phyloP scores from a whole-genome alignment of 306 rosid genomes.

The Vigna unguiculata region DNA sequence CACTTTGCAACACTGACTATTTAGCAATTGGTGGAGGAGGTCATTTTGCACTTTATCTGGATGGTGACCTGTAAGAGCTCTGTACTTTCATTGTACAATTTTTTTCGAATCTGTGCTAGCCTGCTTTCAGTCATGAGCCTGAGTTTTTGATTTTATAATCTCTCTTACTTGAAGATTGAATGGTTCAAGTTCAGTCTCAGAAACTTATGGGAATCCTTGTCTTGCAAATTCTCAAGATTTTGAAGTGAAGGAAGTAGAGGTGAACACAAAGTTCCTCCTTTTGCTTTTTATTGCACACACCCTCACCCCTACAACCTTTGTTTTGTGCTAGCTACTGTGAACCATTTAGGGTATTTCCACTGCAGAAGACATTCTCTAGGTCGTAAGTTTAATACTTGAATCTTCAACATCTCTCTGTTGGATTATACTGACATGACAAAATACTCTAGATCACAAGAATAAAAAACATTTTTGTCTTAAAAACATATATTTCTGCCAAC shows the following conservation, averaged over 20 bases:
- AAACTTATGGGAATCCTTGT: constrained; percentile 92
- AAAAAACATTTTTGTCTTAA: too few relatives aligned
- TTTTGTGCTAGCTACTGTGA: neutral
- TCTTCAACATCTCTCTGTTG: too few relatives aligned
- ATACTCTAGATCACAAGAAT: too few relatives aligned
- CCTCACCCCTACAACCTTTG: neutral
- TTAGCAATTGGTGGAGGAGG: constrained; percentile 92
- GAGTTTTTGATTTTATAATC: neutral
- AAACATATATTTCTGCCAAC: too few relatives aligned
- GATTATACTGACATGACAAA: too few relatives aligned
- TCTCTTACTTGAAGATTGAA: constrained; percentile 60
- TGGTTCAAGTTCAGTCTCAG: constrained; percentile 89
- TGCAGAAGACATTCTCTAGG: too few relatives aligned
- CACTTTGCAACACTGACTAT: constrained; percentile 74
- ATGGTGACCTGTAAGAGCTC: constrained; percentile 82
- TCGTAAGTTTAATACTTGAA: too few relatives aligned
- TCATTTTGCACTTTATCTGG: constrained; percentile 89
- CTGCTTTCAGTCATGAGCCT: constrained; percentile 14
- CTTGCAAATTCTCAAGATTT: constrained; percentile 88
- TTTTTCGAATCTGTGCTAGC: neutral
- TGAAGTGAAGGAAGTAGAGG: constrained; percentile 94
- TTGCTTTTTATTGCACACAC: neutral
- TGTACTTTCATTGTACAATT: neutral
- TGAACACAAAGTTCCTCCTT: constrained; percentile 36
- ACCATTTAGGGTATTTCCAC: neutral